Evolutionary conservation across 2,329 filamentous ascomycete species (phyloP).

Genomic region (Fusarium sp.): DNA sequence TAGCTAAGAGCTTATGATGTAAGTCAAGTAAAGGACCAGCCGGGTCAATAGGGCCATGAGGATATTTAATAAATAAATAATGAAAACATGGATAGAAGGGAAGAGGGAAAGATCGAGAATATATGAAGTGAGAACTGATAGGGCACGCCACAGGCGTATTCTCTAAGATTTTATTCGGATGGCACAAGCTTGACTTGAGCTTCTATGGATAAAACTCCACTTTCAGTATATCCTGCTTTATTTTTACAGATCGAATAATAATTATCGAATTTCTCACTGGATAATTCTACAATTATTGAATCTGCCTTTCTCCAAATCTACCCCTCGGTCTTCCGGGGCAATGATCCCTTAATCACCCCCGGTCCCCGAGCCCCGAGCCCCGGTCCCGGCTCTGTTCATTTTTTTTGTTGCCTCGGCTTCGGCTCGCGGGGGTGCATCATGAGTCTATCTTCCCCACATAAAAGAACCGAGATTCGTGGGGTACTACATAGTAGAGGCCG

Average conservation of each 20-base stretch:
- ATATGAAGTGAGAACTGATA: background rate
- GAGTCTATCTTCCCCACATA: conserved; percentile 35
- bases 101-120: background rate
- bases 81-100: background rate
- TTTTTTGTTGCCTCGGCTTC: conserved; percentile 46
- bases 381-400: conserved; percentile 30
- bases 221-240: conserved; percentile 5
- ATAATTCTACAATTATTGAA: background rate
- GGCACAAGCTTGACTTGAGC: background rate
- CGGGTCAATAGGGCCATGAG: background rate
- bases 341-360: conserved; percentile 34
- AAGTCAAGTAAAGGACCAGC: conserved; percentile 9
- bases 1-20: conserved; percentile 16
- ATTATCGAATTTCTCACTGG: too few species aligned
- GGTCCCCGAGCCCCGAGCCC: conserved; percentile 44
- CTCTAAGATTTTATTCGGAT: conserved; percentile 6
- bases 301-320: conserved; percentile 22
- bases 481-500: background rate
- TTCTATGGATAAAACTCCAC: conserved; percentile 19
- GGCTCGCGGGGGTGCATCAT: conserved; percentile 42
- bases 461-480: conserved; percentile 24
- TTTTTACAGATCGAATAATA: background rate
- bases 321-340: conserved; percentile 36
- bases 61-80: background rate
- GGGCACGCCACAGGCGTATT: conserved; percentile 35